phyloP scores from a whole-genome alignment of 2,329 filamentous ascomycete species.

The Claviceps sorghi region DNA sequence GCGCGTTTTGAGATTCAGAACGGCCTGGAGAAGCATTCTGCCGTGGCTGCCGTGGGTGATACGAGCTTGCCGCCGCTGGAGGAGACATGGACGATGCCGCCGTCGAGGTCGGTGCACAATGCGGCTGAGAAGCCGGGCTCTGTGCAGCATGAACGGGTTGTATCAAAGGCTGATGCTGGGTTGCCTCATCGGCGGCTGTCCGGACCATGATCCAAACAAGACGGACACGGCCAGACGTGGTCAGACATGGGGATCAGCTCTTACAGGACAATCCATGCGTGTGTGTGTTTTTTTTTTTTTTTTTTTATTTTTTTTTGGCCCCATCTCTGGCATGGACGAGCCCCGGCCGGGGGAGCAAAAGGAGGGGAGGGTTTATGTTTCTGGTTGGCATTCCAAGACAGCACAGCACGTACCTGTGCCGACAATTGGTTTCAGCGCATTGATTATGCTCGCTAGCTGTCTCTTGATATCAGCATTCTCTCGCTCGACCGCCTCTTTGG shows the following conservation, averaged over 20 bases:
- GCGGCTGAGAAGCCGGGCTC: background rate
- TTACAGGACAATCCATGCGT: too few relatives aligned
- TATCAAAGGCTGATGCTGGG: background rate
- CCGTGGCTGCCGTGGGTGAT: background rate
- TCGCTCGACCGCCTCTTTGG: constrained; percentile 62
- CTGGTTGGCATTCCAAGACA: too few relatives aligned
- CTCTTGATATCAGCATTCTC: constrained; percentile 69
- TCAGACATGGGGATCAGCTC: too few relatives aligned
- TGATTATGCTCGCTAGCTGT: constrained; percentile 49
- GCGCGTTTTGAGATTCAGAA: background rate
- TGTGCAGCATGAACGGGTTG: background rate
- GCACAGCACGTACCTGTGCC: constrained; percentile 11
- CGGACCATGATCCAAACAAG: background rate
- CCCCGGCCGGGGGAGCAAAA: too few relatives aligned
- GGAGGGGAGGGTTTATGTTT: too few relatives aligned
- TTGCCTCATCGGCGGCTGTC: background rate
- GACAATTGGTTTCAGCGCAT: constrained; percentile 47
- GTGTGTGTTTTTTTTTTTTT: too few relatives aligned
- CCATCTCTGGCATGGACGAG: too few relatives aligned
- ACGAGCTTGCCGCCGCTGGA: background rate
- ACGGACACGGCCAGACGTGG: too few relatives aligned
- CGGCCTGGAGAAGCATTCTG: background rate
- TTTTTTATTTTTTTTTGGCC: background rate
- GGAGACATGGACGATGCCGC: background rate
- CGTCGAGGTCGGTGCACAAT: background rate